phyloP scores from a whole-genome alignment of 139 green algal genomes.

The Micromonas pusilla region DNA sequence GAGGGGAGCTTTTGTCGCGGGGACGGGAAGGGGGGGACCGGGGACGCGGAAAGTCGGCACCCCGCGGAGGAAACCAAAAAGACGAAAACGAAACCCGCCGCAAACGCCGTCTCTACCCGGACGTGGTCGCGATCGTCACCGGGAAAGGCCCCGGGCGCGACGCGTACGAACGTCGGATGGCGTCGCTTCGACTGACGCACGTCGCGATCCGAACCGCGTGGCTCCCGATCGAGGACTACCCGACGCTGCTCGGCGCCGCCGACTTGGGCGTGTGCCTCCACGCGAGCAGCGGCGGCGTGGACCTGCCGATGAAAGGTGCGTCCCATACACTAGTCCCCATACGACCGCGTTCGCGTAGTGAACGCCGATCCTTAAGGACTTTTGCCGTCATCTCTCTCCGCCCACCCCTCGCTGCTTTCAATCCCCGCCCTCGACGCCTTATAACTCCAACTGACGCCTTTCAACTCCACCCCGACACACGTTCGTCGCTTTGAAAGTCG shows the following conservation, averaged over 20 bases:
- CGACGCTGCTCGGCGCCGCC: slow-evolving; percentile 69
- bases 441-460: too few species aligned
- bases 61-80: not conserved
- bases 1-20: not conserved
- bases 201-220: slow-evolving; percentile 80
- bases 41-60: not conserved
- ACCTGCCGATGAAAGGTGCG: slow-evolving; percentile 99
- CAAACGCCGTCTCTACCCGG: slow-evolving; percentile 18
- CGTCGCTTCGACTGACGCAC: slow-evolving; percentile 43
- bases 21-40: not conserved
- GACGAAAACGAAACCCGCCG: not conserved
- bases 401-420: too few species aligned
- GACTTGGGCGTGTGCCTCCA: slow-evolving; percentile 92
- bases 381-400: too few species aligned
- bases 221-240: slow-evolving; percentile 87
- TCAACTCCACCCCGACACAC: too few species aligned
- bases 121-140: slow-evolving; percentile 44
- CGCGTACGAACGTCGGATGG: slow-evolving; percentile 59
- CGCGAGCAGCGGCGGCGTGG: slow-evolving; percentile 77
- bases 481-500: too few species aligned
- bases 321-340: too few species aligned
- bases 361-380: too few species aligned
- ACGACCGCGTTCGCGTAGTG: too few species aligned
- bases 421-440: too few species aligned
- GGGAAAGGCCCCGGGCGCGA: slow-evolving; percentile 75